phyloP scores from a whole-genome alignment of 2,329 filamentous ascomycete species.

The Penicillium sp. region DNA sequence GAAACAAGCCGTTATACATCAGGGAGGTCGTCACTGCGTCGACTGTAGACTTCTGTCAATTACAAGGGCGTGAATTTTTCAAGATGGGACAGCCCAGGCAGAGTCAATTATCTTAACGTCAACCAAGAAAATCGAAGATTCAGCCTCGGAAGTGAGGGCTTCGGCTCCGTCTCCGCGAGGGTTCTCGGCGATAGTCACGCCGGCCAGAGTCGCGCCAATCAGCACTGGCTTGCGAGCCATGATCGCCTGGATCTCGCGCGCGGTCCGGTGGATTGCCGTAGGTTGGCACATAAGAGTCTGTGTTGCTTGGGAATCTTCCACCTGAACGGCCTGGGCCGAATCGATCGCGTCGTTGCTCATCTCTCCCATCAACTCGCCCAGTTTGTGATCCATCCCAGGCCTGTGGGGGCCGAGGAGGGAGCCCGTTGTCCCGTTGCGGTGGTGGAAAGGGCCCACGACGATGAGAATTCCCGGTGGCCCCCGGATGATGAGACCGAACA shows the following conservation, averaged over 20 bases:
- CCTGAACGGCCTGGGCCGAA: conserved; percentile 20
- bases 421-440: conserved; percentile 29
- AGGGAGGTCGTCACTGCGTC: too few species aligned
- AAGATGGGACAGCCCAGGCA: too few species aligned
- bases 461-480: conserved; percentile 16
- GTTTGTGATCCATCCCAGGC: conserved; percentile 24
- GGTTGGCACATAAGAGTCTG: conserved; percentile 37
- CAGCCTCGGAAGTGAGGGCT: conserved; percentile 25
- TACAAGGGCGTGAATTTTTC: too few species aligned
- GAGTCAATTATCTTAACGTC: too few species aligned
- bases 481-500: conserved; percentile 24
- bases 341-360: conserved; percentile 31
- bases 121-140: too few species aligned
- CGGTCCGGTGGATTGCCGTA: conserved; percentile 28
- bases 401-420: conserved; percentile 38
- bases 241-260: conserved; percentile 20
- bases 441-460: conserved; percentile 26
- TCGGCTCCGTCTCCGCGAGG: conserved; percentile 31
- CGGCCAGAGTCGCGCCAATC: conserved; percentile 24
- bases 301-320: conserved; percentile 22
- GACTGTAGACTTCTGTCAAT: too few species aligned
- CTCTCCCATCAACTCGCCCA: conserved; percentile 25
- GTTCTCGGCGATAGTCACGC: conserved; percentile 29
- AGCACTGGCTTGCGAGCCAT: conserved; percentile 13
- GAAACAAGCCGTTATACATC: too few species aligned